These are phyloP conservation scores for Komagataella phaffii DNA, from an alignment of 805 yeast species.

Conservation along the genomic window DNA sequence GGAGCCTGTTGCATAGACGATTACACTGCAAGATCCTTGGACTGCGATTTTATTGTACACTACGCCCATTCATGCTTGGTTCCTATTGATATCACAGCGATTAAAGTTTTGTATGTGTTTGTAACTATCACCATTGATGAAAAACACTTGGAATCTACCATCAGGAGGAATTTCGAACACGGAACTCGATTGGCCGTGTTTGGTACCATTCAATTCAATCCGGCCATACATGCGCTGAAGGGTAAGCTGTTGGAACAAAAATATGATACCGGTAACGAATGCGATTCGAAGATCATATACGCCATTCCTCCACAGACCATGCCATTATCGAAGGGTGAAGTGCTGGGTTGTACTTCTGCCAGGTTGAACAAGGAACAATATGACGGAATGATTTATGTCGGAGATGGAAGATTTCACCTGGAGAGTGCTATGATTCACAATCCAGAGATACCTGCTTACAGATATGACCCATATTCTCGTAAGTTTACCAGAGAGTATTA, in stretches of 20 bases:
- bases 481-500: slow-evolving; percentile 83
- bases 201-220: slow-evolving; percentile 95
- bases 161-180: slow-evolving; percentile 49
- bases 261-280: not conserved
- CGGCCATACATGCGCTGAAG: slow-evolving; percentile 72
- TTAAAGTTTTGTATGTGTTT: slow-evolving; percentile 88
- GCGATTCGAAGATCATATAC: slow-evolving; percentile 30
- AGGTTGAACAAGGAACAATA: slow-evolving; percentile 48
- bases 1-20: slow-evolving; percentile 99
- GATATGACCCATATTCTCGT: slow-evolving; percentile 91
- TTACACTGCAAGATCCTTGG: slow-evolving; percentile 82
- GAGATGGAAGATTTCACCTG: slow-evolving; percentile 93
- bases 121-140: slow-evolving; percentile 89
- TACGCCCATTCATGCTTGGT: slow-evolving; percentile 96
- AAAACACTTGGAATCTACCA: slow-evolving; percentile 63
- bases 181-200: slow-evolving; percentile 70
- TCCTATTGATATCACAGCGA: slow-evolving; percentile 83
- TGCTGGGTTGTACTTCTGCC: slow-evolving; percentile 91
- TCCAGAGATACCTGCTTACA: slow-evolving; percentile 80
- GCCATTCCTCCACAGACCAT: slow-evolving; percentile 79
- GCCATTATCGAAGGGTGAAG: slow-evolving; percentile 93
- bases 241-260: slow-evolving; percentile 33
- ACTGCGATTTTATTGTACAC: slow-evolving; percentile 89
- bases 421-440: slow-evolving; percentile 97
- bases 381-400: slow-evolving; percentile 80